Percentiles rank a stretch among this genome's conserved stretches.
These are phyloP conservation scores for Serendipita sp. DNA, from an alignment of 768 basidiomycete species.

Conservation along the genomic window DNA sequence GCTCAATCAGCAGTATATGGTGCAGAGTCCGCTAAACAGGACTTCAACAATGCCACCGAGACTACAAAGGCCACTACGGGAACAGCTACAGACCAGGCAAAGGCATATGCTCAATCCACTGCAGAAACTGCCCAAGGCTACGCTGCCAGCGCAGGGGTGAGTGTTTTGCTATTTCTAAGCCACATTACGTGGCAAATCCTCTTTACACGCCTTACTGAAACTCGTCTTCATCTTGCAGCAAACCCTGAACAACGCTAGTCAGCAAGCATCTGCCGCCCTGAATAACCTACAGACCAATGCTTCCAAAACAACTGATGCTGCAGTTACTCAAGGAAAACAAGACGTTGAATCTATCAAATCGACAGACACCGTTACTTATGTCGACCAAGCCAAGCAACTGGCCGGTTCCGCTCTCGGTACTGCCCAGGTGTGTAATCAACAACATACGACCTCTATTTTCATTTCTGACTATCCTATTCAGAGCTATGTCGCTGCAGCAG, in stretches of 20 bases:
- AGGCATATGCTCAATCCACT: neutral
- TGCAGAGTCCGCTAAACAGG: neutral
- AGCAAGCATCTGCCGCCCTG: conserved; percentile 15
- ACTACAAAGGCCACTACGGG: neutral
- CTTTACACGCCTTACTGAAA: neutral
- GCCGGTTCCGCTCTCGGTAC: conserved; percentile 28
- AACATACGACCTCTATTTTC: neutral
- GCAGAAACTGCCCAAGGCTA: neutral
- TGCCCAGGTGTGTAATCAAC: conserved; percentile 22
- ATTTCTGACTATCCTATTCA: neutral
- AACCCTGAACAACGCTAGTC: conserved; percentile 3
- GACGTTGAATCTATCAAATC: conserved; percentile 32
- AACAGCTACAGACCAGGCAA: neutral
- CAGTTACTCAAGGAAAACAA: conserved; percentile 39
- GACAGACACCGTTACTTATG: conserved; percentile 26
- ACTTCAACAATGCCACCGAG: neutral
- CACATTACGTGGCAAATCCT: neutral
- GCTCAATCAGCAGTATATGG: neutral
- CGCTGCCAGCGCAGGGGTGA: neutral
- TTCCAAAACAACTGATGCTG: conserved; percentile 28
- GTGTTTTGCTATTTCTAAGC: neutral
- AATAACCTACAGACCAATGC: conserved; percentile 18
- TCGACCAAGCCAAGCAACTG: conserved; percentile 38
- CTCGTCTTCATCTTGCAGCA: neutral
- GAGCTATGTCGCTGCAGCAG: conserved; percentile 8